Evolutionary conservation across 495 filamentous ascomycete genomes (phyloP).

Genomic region (Staphylotrichum longicolle): DNA sequence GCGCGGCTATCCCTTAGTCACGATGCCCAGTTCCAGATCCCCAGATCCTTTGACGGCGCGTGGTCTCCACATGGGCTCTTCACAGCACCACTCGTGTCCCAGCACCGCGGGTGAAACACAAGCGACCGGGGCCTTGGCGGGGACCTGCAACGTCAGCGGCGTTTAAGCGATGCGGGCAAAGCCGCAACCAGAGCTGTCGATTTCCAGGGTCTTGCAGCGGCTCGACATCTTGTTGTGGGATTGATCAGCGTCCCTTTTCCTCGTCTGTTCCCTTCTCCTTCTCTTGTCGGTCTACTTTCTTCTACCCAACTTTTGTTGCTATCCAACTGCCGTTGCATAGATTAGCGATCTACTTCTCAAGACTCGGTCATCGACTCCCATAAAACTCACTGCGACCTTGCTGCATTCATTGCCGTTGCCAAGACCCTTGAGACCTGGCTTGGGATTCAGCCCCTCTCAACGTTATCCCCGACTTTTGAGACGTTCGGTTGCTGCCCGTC

Average conservation of each 20-base stretch:
- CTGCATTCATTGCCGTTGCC: too few species aligned
- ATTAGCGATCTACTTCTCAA: too few species aligned
- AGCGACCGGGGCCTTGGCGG: background rate
- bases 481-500: background rate
- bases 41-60: too few species aligned
- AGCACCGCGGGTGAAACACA: background rate
- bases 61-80: slow-evolving; percentile 4
- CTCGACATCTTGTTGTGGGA: background rate
- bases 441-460: too few species aligned
- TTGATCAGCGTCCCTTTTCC: background rate
- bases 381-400: too few species aligned
- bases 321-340: too few species aligned
- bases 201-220: background rate
- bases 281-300: background rate
- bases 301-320: background rate
- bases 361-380: too few species aligned
- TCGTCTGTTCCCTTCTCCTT: background rate
- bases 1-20: background rate
- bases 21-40: too few species aligned
- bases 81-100: background rate
- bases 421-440: too few species aligned
- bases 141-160: slow-evolving; percentile 1
- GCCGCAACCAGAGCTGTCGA: background rate
- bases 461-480: too few species aligned
- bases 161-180: background rate